Evolutionary conservation across 2,329 filamentous ascomycete genomes (phyloP), one percentile per base, ranked within the genome.

Genomic region (Aspergillus proliferans): DNA sequence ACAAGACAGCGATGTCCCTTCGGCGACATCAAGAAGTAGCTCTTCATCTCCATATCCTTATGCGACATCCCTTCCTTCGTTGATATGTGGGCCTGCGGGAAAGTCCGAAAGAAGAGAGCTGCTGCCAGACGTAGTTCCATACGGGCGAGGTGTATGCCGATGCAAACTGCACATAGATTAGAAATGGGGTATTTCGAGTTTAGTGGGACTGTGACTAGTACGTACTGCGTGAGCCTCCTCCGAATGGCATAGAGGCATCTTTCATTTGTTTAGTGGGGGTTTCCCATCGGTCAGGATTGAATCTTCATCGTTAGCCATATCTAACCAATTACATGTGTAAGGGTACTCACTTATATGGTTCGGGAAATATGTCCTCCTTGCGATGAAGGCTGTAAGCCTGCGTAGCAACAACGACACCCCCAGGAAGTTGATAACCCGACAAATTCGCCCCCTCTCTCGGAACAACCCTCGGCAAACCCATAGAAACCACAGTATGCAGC

Each of bases 91-190:
- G 60, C 59, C 4, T 48, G 26, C 1, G 64, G 61, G 12, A 65
- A 65, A 9, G 45, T 43, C 2, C 71, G 67, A 58, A 82, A 80
- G 61, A 84, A 79, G 4, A 72, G 65, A 0, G 77, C 75, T 0
- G 74, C 68, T 0, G 71, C 76, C 33, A 80, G 71, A 7, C 79
- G 70, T 26, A 83, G 57, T 56, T 83, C 80, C 64, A 80, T 79
- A 19, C 70, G 67, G 0, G 85, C 85, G 53, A 88, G 80, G 56
- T 88, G 84, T 5, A 82, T 79, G 0, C 85, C 85, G 4, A 88
- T 72, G 55, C 85, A 88, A 66, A 85, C 63, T 66, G 30, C 22
- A 24, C 8, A 26, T 26, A 10, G 3, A 10, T 26, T 26, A 26
- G 24, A 26, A 22, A 26, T 26, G 8, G 24, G 9, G 2, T 9